Evolutionary conservation across 495 filamentous ascomycete species (phyloP).

Genomic region (Glutinoglossum americanum): DNA sequence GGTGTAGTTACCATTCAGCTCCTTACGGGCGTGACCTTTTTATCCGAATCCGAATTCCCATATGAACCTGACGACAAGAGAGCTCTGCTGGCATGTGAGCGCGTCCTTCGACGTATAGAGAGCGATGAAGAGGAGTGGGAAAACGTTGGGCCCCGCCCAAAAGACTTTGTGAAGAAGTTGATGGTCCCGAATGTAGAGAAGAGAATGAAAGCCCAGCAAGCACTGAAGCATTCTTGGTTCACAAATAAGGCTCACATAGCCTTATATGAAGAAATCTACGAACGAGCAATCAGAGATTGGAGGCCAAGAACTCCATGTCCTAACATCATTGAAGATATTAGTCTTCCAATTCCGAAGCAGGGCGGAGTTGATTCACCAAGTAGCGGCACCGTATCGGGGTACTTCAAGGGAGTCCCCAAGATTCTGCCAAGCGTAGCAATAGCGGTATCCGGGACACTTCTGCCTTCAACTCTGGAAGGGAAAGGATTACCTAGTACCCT

Average conservation of each 20-base stretch:
- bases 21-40: constrained; percentile 25
- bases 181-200: constrained; percentile 26
- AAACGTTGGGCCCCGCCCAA: constrained; percentile 20
- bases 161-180: constrained; percentile 31
- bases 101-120: background rate
- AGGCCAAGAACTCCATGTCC: constrained; percentile 10
- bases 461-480: background rate
- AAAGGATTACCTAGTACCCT: background rate
- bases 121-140: constrained; percentile 17
- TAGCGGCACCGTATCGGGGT: background rate
- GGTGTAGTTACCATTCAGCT: constrained; percentile 30
- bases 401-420: background rate
- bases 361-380: background rate
- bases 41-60: constrained; percentile 12
- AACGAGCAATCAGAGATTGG: constrained; percentile 28
- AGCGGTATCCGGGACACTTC: background rate
- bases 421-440: background rate
- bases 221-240: constrained; percentile 39
- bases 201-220: constrained; percentile 32
- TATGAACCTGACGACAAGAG: background rate
- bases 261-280: constrained; percentile 27
- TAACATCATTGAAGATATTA: constrained; percentile 4
- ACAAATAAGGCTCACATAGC: constrained; percentile 18
- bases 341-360: background rate
- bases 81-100: background rate